Evolutionary conservation across 1,139 yeast species (phyloP).

Genomic region (Debaryomyces sp.): DNA sequence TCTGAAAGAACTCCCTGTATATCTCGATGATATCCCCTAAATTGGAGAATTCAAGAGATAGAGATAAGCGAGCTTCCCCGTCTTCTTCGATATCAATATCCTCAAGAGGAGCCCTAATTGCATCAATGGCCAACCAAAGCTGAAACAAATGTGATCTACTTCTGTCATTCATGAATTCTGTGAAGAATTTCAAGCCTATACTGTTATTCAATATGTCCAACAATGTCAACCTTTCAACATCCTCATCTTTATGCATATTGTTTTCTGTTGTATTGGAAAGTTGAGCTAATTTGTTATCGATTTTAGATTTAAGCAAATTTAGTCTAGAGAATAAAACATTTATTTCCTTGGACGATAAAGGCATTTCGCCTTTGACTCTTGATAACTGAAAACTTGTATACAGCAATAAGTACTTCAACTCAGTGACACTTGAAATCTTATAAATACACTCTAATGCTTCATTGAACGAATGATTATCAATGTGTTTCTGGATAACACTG

Average conservation of each 20-base stretch:
- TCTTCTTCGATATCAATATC: constrained; percentile 33
- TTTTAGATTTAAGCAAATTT: constrained; percentile 13
- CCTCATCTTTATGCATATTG: neutral
- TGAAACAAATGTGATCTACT: constrained; percentile 49
- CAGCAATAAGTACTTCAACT: constrained; percentile 24
- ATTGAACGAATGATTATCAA: constrained; percentile 42
- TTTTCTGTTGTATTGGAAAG: neutral
- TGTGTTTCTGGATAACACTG: constrained; percentile 22
- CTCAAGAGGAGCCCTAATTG: constrained; percentile 73
- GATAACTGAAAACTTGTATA: constrained; percentile 22
- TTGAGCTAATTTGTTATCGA: constrained; percentile 13
- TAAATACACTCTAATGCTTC: constrained; percentile 37
- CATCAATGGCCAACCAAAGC: constrained; percentile 70
- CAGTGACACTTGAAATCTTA: constrained; percentile 20
- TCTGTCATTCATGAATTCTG: constrained; percentile 57
- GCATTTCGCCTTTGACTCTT: constrained; percentile 1
- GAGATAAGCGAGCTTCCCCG: constrained; percentile 23
- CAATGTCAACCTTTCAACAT: constrained; percentile 10
- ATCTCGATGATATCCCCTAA: constrained; percentile 54
- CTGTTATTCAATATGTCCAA: constrained; percentile 37
- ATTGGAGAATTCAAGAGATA: constrained; percentile 43
- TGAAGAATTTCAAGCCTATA: constrained; percentile 51
- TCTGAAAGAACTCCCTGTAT: constrained; percentile 43
- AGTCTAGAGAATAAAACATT: constrained; percentile 11
- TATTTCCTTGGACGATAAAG: neutral